Evolutionary conservation across 1,284 basidiomycete genomes (phyloP), one percentile per base, ranked within the genome.

Genomic region (Irpex rosettiformis): DNA sequence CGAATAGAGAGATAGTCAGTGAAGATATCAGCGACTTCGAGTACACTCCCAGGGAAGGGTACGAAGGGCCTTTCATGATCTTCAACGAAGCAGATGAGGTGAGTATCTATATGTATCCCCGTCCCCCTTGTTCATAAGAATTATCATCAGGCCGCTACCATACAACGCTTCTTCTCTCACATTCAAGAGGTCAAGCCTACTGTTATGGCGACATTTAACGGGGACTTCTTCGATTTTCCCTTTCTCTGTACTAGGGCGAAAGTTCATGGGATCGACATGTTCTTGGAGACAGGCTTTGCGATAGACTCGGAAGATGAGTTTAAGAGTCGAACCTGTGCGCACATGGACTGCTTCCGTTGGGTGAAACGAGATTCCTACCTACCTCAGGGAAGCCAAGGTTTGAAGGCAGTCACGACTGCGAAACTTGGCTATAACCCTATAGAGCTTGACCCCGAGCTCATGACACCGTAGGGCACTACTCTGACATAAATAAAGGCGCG

Each of bases 341-440:
- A 99, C 72, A 97, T 99, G 94, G 97, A 99, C 71, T 98, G 95
- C 73, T 99, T 98, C 82, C 86, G 96, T 68, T 99, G 97, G 97
- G 97, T 99, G 56, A 99, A 99, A 75, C 91, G 97, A 49, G 97
- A 99, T 75, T 98, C 96, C n/a, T 99, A 99, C 71, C 79, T 99
- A 4, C 97, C 97, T 0, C 97, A 99, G 76, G 97, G 97, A 30
- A 95, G 92, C 79, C 97, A 99, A 72, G 97, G 97, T 69, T 79
- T 99, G 70, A 99, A 99, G 70, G 97, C 97, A 0, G 97, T 99
- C 29, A 99, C 97, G 0, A 96, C 93, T 0, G 88, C 93, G 27
- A 99, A 99, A 75, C 78, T 99, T 4, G 97, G 96, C 3, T 99
- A 99, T 73, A 88, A 97, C 70, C 97, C 97, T 6, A 94, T 97